These are phyloP conservation scores for Trametes maxima DNA, from an alignment of 768 basidiomycete genomes.

Conservation along the genomic window DNA sequence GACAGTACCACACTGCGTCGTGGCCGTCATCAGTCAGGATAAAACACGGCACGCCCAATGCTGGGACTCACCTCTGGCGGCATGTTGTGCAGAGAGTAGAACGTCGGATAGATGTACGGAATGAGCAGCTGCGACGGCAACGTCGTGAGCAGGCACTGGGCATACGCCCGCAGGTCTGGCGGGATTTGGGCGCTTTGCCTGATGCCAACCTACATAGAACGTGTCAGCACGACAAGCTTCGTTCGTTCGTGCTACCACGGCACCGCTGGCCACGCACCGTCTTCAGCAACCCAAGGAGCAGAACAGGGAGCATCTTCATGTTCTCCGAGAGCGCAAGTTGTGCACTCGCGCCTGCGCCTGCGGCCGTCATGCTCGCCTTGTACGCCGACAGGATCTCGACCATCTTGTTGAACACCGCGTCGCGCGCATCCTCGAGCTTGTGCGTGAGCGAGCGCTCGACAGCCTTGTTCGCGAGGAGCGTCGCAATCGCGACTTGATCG, in stretches of 20 bases:
- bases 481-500: slow-evolving; percentile 56
- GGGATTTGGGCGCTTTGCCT: slow-evolving; percentile 97
- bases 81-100: slow-evolving; percentile 98
- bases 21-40: slow-evolving; percentile 11
- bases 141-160: slow-evolving; percentile 88
- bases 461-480: slow-evolving; percentile 59
- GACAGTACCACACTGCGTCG: slow-evolving; percentile 80
- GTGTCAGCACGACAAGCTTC: background rate
- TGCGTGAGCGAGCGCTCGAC: slow-evolving; percentile 56
- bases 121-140: slow-evolving; percentile 89
- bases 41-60: background rate
- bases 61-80: slow-evolving; percentile 67
- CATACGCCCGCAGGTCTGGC: slow-evolving; percentile 93
- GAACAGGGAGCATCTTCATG: slow-evolving; percentile 89
- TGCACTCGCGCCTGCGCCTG: slow-evolving; percentile 91
- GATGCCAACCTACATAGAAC: slow-evolving; percentile 71
- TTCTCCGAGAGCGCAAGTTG: slow-evolving; percentile 93
- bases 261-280: slow-evolving; percentile 57
- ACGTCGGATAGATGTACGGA: slow-evolving; percentile 92
- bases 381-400: slow-evolving; percentile 57
- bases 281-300: slow-evolving; percentile 90
- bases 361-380: slow-evolving; percentile 95
- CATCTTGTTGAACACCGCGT: slow-evolving; percentile 56
- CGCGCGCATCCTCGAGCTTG: slow-evolving; percentile 61
- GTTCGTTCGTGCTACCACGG: background rate